Percentiles rank a stretch among this genome's conserved stretches.
These are phyloP conservation scores for Cryptococcus amylolentus DNA, from an alignment of 1,284 basidiomycete genomes.

Conservation along the genomic window DNA sequence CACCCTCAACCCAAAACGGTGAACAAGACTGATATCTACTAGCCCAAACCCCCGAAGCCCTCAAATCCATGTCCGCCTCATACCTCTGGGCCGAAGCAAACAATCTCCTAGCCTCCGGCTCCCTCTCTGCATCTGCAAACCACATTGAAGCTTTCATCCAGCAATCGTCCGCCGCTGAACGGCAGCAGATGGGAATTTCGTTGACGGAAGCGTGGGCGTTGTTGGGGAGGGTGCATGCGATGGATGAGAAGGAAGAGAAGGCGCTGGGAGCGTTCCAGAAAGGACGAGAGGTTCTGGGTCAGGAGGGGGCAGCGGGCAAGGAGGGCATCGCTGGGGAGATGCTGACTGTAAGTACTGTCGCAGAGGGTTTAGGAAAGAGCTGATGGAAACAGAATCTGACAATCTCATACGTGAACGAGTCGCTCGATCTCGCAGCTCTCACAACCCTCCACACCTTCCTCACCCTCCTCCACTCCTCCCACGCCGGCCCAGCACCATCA, in stretches of 20 bases:
- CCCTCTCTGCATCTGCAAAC: constrained; percentile 76
- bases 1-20: background rate
- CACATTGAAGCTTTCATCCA: constrained; percentile 82
- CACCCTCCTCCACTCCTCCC: constrained; percentile 67
- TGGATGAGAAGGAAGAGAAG: constrained; percentile 75
- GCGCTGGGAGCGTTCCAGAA: constrained; percentile 59
- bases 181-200: constrained; percentile 8
- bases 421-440: constrained; percentile 82
- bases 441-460: constrained; percentile 86
- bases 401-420: constrained; percentile 96
- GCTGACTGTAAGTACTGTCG: constrained; percentile 63
- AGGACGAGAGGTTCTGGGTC: constrained; percentile 70
- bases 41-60: background rate
- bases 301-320: constrained; percentile 59
- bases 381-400: constrained; percentile 69
- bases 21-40: background rate
- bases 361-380: background rate
- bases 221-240: constrained; percentile 87
- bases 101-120: constrained; percentile 66
- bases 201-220: constrained; percentile 79
- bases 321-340: constrained; percentile 67
- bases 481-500: constrained; percentile 31
- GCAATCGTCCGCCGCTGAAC: constrained; percentile 28
- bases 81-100: constrained; percentile 30
- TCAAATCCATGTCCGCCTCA: constrained; percentile 1